A percentile compares a stretch with the other conserved stretches of the same genome.
These are phyloP conservation scores for Pestalotiopsis sp. DNA, from an alignment of 2,329 filamentous ascomycete species.

Conservation along the genomic window DNA sequence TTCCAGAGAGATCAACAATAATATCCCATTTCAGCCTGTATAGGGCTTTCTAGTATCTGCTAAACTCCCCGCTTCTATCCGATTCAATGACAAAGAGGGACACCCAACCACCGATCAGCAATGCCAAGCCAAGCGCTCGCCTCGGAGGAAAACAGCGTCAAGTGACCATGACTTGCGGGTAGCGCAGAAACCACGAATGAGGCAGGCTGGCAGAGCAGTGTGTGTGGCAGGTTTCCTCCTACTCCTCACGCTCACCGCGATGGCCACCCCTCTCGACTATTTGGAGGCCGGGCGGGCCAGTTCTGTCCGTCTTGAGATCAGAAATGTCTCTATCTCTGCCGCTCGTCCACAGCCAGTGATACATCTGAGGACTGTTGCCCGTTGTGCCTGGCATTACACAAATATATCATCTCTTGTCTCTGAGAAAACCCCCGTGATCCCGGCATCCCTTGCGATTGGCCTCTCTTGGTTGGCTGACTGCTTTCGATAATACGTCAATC, in stretches of 20 bases:
- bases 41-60: neutral
- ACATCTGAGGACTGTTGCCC: neutral
- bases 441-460: neutral
- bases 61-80: neutral
- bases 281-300: neutral
- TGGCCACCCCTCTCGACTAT: neutral
- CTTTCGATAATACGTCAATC: slow-evolving; percentile 3
- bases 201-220: neutral
- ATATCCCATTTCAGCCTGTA: neutral
- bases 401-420: neutral
- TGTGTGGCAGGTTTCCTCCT: neutral
- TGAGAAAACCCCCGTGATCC: neutral
- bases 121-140: neutral
- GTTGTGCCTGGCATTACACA: neutral
- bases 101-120: neutral
- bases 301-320: neutral
- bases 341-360: neutral
- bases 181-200: neutral
- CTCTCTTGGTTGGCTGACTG: neutral
- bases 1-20: neutral
- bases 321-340: neutral
- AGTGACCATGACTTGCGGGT: neutral
- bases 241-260: neutral
- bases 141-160: neutral
- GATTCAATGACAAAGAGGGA: neutral